Evolutionary conservation across 345 rosid species (phyloP).

Genomic region (Melastoma malabathricum): DNA sequence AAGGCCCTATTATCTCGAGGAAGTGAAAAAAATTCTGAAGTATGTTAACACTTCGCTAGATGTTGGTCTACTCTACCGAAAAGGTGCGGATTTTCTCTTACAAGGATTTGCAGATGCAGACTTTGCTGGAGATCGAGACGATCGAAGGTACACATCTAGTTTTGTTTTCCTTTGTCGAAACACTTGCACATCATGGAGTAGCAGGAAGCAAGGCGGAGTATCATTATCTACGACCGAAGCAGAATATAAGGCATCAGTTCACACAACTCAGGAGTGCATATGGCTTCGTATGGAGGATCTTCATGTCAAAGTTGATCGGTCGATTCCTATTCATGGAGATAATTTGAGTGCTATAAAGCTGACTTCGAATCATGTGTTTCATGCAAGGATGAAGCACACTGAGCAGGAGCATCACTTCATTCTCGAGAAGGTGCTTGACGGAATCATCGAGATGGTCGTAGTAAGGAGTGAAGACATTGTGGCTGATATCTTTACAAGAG

Average conservation of each 20-base stretch:
- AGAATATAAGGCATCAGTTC: no score
- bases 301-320: no score
- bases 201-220: not conserved
- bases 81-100: not conserved
- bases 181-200: not conserved
- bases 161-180: slow-evolving; percentile 2
- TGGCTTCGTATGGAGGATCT: no score
- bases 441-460: no score
- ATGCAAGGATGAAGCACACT: not conserved
- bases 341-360: no score
- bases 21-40: slow-evolving; percentile 1
- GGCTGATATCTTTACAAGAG: no score
- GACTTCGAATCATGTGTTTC: no score
- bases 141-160: slow-evolving; percentile 1
- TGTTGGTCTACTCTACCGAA: not conserved
- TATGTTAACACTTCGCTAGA: not conserved
- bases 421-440: not conserved
- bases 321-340: no score
- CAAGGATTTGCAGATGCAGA: not conserved
- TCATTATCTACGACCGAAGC: not conserved
- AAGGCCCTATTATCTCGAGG: no score
- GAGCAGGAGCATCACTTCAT: not conserved
- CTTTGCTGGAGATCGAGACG: not conserved
- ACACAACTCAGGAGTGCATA: no score
- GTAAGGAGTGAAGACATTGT: no score